These are phyloP conservation scores for Solanum chiquidenum DNA, from an alignment of 257 asterid genomes.

Conservation along the genomic window DNA sequence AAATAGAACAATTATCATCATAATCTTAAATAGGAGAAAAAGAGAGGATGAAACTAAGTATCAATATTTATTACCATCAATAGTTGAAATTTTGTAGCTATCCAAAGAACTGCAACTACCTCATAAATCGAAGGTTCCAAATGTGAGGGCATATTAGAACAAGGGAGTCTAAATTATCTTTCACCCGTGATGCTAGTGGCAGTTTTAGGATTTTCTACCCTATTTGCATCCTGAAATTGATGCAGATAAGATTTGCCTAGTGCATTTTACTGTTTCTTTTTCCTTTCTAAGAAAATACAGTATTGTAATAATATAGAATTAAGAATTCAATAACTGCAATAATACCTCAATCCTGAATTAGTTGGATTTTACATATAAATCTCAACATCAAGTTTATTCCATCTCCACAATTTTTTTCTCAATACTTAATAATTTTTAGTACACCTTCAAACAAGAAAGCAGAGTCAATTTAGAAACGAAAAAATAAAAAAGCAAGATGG, in stretches of 20 bases:
- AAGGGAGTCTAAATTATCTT: slow-evolving; percentile 22
- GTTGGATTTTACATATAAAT: background rate
- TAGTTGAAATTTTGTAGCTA: slow-evolving; percentile 29
- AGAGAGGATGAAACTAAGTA: background rate
- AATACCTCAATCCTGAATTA: background rate
- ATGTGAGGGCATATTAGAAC: slow-evolving; percentile 32
- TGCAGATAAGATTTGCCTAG: background rate
- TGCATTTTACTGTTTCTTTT: background rate
- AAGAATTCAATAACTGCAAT: background rate
- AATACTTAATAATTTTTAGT: background rate
- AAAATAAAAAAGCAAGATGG: background rate
- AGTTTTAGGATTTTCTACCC: slow-evolving; percentile 18
- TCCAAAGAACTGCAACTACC: slow-evolving; percentile 44
- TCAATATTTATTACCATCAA: slow-evolving; percentile 33
- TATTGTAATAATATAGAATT: background rate
- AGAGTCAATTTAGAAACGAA: background rate
- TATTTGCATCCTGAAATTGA: slow-evolving; percentile 28
- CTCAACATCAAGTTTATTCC: background rate
- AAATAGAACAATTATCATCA: background rate
- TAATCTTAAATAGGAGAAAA: background rate
- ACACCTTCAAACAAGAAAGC: background rate
- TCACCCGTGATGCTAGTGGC: slow-evolving; percentile 16
- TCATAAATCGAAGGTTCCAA: slow-evolving; percentile 48
- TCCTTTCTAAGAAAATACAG: background rate
- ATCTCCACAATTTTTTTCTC: background rate